Evolutionary conservation across 495 filamentous ascomycete genomes (phyloP).

Genomic region (Delitschia confertaspora): DNA sequence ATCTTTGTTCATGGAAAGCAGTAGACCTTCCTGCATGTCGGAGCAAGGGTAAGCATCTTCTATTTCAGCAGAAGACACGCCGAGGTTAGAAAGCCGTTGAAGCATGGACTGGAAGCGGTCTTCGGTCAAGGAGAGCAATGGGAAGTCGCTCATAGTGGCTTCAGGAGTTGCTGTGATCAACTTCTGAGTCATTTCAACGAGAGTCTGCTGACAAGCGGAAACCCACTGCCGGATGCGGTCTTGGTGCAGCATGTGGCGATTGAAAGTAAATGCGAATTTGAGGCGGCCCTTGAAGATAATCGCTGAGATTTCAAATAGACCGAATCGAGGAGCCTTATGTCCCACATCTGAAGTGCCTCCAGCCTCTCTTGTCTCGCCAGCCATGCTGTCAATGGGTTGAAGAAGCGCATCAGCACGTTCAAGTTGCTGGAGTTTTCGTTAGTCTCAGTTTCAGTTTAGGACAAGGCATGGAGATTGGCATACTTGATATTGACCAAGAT

Average conservation of each 20-base stretch:
- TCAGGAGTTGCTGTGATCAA: conserved; percentile 42
- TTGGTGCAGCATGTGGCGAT: conserved; percentile 51
- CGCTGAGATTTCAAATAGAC: conserved; percentile 56
- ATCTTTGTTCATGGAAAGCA: conserved; percentile 52
- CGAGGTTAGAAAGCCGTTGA: conserved; percentile 35
- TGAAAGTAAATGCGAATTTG: conserved; percentile 56
- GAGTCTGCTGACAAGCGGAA: conserved; percentile 45
- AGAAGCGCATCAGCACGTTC: conserved; percentile 54
- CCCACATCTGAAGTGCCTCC: conserved; percentile 43
- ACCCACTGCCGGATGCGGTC: conserved; percentile 52
- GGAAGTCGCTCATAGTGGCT: conserved; percentile 53
- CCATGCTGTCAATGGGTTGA: conserved; percentile 44
- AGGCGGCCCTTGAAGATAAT: conserved; percentile 52
- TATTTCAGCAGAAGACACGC: conserved; percentile 37
- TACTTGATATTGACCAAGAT: conserved; percentile 42
- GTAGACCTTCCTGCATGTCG: conserved; percentile 58
- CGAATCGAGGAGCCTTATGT: conserved; percentile 48
- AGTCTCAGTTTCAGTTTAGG: background rate
- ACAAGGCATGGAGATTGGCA: background rate
- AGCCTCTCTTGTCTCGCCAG: conserved; percentile 29
- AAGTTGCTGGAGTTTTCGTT: conserved; percentile 47
- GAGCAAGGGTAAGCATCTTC: conserved; percentile 63
- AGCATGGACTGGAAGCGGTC: conserved; percentile 42
- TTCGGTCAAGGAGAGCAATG: conserved; percentile 53
- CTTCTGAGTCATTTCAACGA: conserved; percentile 42